These are phyloP conservation scores for Pseudohalonectria lignicola DNA, from an alignment of 2,329 filamentous ascomycete species.

Conservation along the genomic window DNA sequence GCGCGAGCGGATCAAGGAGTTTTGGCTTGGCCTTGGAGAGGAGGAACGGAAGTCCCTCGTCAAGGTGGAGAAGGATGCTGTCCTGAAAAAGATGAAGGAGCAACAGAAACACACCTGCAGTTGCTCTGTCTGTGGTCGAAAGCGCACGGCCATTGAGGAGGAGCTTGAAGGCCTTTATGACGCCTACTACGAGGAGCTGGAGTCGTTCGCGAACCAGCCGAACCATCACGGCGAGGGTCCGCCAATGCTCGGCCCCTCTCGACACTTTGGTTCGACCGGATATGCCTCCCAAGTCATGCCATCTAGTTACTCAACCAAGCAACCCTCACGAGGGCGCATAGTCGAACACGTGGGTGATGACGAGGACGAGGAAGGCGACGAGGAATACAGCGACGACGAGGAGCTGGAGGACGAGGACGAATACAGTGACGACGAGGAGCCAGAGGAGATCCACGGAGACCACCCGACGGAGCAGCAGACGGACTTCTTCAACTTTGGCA, in stretches of 20 bases:
- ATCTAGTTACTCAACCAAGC: conserved; percentile 50
- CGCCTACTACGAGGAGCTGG: conserved; percentile 95
- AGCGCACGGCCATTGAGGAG: conserved; percentile 94
- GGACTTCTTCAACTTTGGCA: conserved; percentile 96
- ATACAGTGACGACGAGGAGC: conserved; percentile 55
- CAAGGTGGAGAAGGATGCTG: conserved; percentile 97
- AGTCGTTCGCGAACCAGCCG: conserved; percentile 83
- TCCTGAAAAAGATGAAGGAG: conserved; percentile 98
- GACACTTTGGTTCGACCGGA: conserved; percentile 46
- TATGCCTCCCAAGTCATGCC: conserved; percentile 46
- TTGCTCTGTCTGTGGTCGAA: conserved; percentile 92
- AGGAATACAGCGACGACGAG: conserved; percentile 40
- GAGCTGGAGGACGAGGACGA: conserved; percentile 36
- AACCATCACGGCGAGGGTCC: conserved; percentile 57
- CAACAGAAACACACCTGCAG: conserved; percentile 99
- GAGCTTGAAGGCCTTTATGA: conserved; percentile 96
- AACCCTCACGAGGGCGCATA: conserved; percentile 66
- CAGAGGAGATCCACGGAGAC: conserved; percentile 50
- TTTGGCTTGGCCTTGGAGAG: conserved; percentile 91
- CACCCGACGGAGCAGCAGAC: conserved; percentile 37
- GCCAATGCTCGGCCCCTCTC: conserved; percentile 56
- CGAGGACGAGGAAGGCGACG: conserved; percentile 43
- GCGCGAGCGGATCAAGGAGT: conserved; percentile 93
- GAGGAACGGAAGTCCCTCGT: conserved; percentile 91
- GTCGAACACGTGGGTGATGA: conserved; percentile 52